Evolutionary conservation across 2,329 filamentous ascomycete species (phyloP), one percentile per base, ranked within the genome.

Genomic region (Fusarium haematococcum): DNA sequence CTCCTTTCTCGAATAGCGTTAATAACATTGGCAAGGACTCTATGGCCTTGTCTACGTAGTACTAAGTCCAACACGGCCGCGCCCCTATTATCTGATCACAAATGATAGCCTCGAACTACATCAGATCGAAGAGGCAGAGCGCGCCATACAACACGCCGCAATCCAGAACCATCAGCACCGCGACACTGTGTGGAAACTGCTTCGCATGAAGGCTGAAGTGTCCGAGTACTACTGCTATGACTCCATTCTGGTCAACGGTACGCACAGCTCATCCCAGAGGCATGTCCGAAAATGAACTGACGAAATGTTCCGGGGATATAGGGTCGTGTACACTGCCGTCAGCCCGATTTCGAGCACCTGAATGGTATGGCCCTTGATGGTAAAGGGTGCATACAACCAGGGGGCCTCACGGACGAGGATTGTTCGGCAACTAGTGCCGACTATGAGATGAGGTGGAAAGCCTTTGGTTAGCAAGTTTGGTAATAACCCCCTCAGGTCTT

Each of bases 151-250:
- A 10, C 59, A 68, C 14, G 20, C 54, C 14, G 41, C 52, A 5
- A 60, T 68, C 8, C 54, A 68, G n/a, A 66, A 68, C 16, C 52
- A 66, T 8, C 65, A 68, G 4, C 65, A 68, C 50, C 52, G 41
- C 14, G 62, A 65, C 6, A 66, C 65, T 5, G 62, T 66, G 2
- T 66, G 62, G 41, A 68, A 66, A 25, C 9, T 68, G 2, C 52
- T 66, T 23, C 62, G 62, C 4, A 59, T 68, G 62, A 65, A 27
- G 54, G 62, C 33, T 4, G 52, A 68, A 27, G 65, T 52, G 4
- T 68, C 62, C 11, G 52, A 65, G 39, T 60, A 59, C 14, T 65
- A 68, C 6, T 68, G 65, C 8, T 68, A 66, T 6, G 62, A 68
- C 18, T 59, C 65, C 1, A 52, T 68, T 11, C 35, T 68, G 0